Base-by-base conservation (phyloP, 1,139 yeast genomes). In the Candida glucosophila region DNA sequence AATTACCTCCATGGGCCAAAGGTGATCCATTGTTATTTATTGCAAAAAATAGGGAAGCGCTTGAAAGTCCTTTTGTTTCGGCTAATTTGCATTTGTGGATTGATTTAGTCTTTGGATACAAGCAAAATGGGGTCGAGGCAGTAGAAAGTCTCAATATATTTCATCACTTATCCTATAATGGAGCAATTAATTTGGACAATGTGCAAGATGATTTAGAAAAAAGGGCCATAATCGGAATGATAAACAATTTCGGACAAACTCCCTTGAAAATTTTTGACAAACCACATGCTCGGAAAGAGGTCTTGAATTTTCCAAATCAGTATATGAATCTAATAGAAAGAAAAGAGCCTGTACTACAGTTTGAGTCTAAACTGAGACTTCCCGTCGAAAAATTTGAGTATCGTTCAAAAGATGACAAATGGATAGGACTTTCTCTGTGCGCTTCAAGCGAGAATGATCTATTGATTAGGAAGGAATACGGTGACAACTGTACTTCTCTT, bases 221-320 rank as follows among this genome's bases (percentile, higher is more conserved):
- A 35, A 61, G 75, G 19, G 90, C 93, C 1, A 67, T 77, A 2
- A 78, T 83, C 16, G 88, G 93, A 2, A 79, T 80, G 44, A 83
- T 83, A 24, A 88, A 83, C 43, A 83, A 83, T 47, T 83, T 83
- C 58, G 95, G 95, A 0, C 95, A 83, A 46, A 83, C 94, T 0
- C 95, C 95, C 1, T 45, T 67, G 24, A 81, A 78, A 38, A 55
- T 83, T 8, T 82, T 83, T 40, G 55, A 52, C 6, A 65, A 61
- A 29, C 76, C 85, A 0, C 95, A 83, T 47, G 75, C 79, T 1
- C 35, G 43, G 20, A 62, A 66, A 25, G 70, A 62, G 2, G 57
- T 62, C 0, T 43, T 55, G 22, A 55, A 51, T 30, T 30, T 53
- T 12, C 61, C 69, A 3, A 54, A 53, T 30, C 40, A 45, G 26